Evolutionary conservation across 768 basidiomycete genomes (phyloP).

Genomic region (Hydnum rufescens): DNA sequence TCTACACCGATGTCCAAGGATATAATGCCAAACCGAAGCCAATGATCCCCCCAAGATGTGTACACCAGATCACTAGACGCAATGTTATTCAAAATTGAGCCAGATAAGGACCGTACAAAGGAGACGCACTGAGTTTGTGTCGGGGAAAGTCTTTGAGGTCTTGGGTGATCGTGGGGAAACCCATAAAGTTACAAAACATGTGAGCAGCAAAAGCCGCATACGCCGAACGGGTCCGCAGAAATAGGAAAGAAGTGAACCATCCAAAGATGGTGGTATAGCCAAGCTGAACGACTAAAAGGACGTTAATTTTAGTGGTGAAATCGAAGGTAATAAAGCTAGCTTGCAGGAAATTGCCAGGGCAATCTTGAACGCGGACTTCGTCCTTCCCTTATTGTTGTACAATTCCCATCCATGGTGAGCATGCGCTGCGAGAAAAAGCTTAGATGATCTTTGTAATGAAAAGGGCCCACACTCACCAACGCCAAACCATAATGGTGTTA

Average conservation of each 20-base stretch:
- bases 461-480: conserved; percentile 36
- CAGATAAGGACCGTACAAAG: conserved; percentile 7
- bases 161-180: conserved; percentile 45
- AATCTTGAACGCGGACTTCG: conserved; percentile 34
- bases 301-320: not conserved
- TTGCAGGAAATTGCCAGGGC: conserved; percentile 39
- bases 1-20: conserved; percentile 28
- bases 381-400: conserved; percentile 57
- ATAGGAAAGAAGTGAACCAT: conserved; percentile 67
- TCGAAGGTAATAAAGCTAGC: conserved; percentile 11
- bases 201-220: conserved; percentile 63
- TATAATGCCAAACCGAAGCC: conserved; percentile 34
- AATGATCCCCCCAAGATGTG: conserved; percentile 40
- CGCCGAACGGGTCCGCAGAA: conserved; percentile 62
- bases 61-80: conserved; percentile 29
- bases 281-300: conserved; percentile 56
- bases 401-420: conserved; percentile 81
- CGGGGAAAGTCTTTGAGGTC: conserved; percentile 37
- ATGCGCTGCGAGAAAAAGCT: conserved; percentile 40
- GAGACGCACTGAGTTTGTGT: conserved; percentile 30
- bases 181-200: conserved; percentile 89
- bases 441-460: not conserved
- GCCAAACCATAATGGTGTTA: conserved; percentile 75
- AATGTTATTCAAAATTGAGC: conserved; percentile 4
- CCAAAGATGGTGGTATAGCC: conserved; percentile 87